Evolutionary conservation across 345 rosid species (phyloP).

Genomic region (Psidium friedrichsthalianum): DNA sequence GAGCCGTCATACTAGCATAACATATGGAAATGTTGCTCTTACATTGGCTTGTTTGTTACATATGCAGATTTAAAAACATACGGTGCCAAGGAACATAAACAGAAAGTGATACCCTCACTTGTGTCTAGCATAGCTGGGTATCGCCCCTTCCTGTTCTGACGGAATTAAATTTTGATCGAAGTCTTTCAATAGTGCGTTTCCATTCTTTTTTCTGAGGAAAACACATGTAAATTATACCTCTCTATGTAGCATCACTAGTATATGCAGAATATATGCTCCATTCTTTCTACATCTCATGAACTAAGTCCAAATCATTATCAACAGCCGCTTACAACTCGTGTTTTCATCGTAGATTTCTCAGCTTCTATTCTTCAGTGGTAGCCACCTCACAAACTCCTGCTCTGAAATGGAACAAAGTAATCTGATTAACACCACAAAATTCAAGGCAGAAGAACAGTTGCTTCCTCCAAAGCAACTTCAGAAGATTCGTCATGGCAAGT

Average conservation of each 20-base stretch:
- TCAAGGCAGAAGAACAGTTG: background rate
- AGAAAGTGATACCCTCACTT: slow-evolving; percentile 50
- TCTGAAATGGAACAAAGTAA: slow-evolving; percentile 13
- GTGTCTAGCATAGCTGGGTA: slow-evolving; percentile 77
- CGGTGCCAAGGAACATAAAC: background rate
- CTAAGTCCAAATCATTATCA: background rate
- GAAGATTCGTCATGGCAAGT: background rate
- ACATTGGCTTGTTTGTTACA: background rate
- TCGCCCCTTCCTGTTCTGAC: slow-evolving; percentile 83
- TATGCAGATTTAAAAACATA: background rate
- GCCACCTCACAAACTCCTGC: slow-evolving; percentile 52
- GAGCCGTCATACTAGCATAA: background rate
- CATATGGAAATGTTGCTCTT: too few relatives aligned
- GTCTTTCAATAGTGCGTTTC: slow-evolving; percentile 79
- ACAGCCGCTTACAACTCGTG: slow-evolving; percentile 47
- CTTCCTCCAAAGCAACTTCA: background rate
- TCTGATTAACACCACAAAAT: background rate
- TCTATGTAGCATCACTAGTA: background rate
- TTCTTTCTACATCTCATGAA: background rate
- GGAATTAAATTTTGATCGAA: slow-evolving; percentile 67
- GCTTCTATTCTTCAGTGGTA: slow-evolving; percentile 89
- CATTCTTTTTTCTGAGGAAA: slow-evolving; percentile 68
- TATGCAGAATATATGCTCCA: background rate
- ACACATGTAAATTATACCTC: background rate
- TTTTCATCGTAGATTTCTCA: slow-evolving; percentile 60